Evolutionary conservation across 768 basidiomycete species (phyloP), one percentile per base, ranked within the genome.

Genomic region (Filobasidium floriforme): DNA sequence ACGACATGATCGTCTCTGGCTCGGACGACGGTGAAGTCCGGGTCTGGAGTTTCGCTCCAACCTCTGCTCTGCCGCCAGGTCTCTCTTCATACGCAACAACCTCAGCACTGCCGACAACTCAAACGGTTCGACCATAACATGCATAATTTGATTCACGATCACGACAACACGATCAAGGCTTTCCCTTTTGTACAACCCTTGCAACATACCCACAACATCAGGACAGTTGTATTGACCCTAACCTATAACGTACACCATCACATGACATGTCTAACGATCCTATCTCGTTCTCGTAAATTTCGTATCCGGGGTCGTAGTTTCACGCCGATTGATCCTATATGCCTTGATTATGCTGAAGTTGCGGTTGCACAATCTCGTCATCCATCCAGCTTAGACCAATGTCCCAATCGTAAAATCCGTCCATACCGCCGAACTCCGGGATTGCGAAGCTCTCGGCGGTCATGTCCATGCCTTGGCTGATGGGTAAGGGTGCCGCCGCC

Each of bases 1-100:
- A 97, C 77, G 94, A 97, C 78, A 92, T 93, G 80, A 89, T 96
- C 54, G 85, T 98, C 10, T 93, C 92, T n/a, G 92, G 93, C 11
- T 91, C 91, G 71, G 93, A 97, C 75, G 93, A 96, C 73, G 85
- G 88, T 24, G 88, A 89, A 67, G 81, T 97, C 63, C 87, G 86
- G 74, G 82, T 96, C 54, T 97, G 93, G 92, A 85, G 72, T 66
- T 82, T 82, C 68, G 79, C 79, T 19, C 78, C 75, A 24, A 26
- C 54, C n/a, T 15, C 19, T 32, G 26, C 29, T 4, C 15, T 32
- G 6, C 22, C 19, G 6, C 22, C 54, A 28, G 29, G 18, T 2
- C 15, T 15, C 46, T 49, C 15, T 49, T 18, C 46, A 4, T 37
- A 37, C 18, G 3, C 46, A 12, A 51, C 46, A 51, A 51, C 46